Evolutionary conservation across 495 filamentous ascomycete genomes (phyloP).

Genomic region (Penicillium nucicola): DNA sequence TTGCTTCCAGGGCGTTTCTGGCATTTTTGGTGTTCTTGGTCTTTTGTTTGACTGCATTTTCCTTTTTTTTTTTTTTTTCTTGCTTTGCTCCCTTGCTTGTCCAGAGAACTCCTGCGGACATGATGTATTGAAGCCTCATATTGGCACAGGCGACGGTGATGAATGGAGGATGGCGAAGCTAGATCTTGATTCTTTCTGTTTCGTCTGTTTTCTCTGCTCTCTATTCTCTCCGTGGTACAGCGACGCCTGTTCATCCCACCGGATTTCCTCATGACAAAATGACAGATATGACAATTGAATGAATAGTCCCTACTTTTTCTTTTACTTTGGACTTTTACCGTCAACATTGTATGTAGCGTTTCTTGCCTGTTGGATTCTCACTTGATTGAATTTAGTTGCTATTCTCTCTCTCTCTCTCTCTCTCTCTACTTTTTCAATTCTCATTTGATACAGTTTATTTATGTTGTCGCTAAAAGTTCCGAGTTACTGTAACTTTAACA

Average conservation of each 20-base stretch:
- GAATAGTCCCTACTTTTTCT: constrained; percentile 9
- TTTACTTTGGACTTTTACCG: too few relatives aligned
- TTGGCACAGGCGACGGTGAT: constrained; percentile 16
- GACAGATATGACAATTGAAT: constrained; percentile 31
- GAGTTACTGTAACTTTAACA: background rate
- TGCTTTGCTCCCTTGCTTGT: constrained; percentile 18
- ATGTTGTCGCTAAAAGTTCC: too few relatives aligned
- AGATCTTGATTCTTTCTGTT: background rate
- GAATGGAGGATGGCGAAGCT: background rate
- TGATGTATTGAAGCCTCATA: constrained; percentile 39
- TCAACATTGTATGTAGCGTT: too few relatives aligned
- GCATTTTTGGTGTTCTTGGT: constrained; percentile 33
- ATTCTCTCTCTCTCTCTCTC: too few relatives aligned
- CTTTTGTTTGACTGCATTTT: constrained; percentile 23
- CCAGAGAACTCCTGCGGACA: constrained; percentile 29
- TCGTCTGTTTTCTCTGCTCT: background rate
- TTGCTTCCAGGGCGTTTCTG: constrained; percentile 27
- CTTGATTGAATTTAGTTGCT: too few relatives aligned
- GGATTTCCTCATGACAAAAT: constrained; percentile 24
- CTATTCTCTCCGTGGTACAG: constrained; percentile 12
- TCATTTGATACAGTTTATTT: background rate
- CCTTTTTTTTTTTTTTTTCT: background rate
- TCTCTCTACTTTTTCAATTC: too few relatives aligned
- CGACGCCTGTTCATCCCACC: constrained; percentile 16
- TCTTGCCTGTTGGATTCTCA: too few relatives aligned